These are phyloP conservation scores for Nitzschia putrida DNA, from an alignment of 108 stramenopile species.

Conservation along the genomic window DNA sequence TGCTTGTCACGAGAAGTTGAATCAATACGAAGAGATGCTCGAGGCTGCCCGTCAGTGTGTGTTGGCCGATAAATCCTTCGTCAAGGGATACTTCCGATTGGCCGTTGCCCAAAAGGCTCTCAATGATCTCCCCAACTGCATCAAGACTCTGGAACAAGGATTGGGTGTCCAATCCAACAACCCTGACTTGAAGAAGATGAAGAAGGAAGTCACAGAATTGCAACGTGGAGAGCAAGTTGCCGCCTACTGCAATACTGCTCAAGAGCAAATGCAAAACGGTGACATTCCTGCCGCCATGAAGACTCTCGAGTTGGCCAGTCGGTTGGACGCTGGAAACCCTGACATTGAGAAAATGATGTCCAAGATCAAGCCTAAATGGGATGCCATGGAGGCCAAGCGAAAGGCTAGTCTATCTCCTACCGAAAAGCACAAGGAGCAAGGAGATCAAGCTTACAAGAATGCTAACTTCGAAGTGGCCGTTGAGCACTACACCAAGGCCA, in stretches of 20 bases:
- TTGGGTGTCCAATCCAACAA: slow-evolving; percentile 80
- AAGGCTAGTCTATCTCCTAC: slow-evolving; percentile 73
- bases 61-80: slow-evolving; percentile 91
- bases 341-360: slow-evolving; percentile 85
- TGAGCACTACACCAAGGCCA: slow-evolving; percentile 90
- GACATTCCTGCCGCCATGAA: slow-evolving; percentile 90
- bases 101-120: slow-evolving; percentile 85
- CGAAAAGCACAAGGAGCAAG: slow-evolving; percentile 94
- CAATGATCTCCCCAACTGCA: slow-evolving; percentile 78
- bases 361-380: slow-evolving; percentile 89
- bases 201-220: slow-evolving; percentile 85
- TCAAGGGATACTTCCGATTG: slow-evolving; percentile 96
- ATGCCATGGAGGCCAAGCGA: slow-evolving; percentile 85
- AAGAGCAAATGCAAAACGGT: slow-evolving; percentile 84
- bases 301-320: slow-evolving; percentile 86
- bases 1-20: slow-evolving; percentile 91
- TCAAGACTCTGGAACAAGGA: slow-evolving; percentile 86
- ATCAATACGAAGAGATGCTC: slow-evolving; percentile 89
- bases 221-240: slow-evolving; percentile 90
- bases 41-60: slow-evolving; percentile 90
- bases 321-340: slow-evolving; percentile 93
- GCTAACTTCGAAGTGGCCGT: slow-evolving; percentile 87
- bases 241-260: slow-evolving; percentile 77
- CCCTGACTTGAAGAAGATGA: slow-evolving; percentile 88
- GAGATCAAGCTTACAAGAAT: slow-evolving; percentile 92